Conservation (phyloP, 116 monocot species). For the Posidonia oceanica region DNA sequence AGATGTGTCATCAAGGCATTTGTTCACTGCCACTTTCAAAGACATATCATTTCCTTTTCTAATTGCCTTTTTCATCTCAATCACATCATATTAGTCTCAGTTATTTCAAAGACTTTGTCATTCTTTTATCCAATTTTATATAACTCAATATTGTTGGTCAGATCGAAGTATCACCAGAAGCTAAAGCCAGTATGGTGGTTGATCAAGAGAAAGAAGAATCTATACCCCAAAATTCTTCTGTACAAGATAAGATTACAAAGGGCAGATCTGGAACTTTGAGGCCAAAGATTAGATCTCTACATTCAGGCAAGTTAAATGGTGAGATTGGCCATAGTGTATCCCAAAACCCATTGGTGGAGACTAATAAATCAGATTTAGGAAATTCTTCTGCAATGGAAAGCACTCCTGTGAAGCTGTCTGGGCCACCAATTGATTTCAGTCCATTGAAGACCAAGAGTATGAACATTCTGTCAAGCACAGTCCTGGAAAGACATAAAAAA, state of each 20-base stretch:
- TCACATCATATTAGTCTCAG: too few relatives aligned
- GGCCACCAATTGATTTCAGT: slow-evolving; percentile 7
- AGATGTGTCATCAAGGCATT: too few relatives aligned
- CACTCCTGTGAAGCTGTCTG: slow-evolving; percentile 1
- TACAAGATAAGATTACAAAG: slow-evolving; percentile 2
- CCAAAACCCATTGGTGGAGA: background rate
- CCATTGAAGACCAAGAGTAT: slow-evolving; percentile 17
- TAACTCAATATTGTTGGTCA: background rate
- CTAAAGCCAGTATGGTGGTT: background rate
- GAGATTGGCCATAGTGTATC: slow-evolving; percentile 11
- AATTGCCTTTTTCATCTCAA: too few relatives aligned
- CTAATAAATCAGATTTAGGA: background rate
- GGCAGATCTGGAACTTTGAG: slow-evolving; percentile 11
- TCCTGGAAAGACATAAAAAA: too few relatives aligned
- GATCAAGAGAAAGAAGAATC: slow-evolving; percentile 14
- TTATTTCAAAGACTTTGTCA: too few relatives aligned
- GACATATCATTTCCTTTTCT: too few relatives aligned
- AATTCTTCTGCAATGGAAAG: slow-evolving; percentile 6
- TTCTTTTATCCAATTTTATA: background rate
- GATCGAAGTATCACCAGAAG: slow-evolving; percentile 12
- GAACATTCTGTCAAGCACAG: slow-evolving; percentile 6
- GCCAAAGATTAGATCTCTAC: slow-evolving; percentile 33
- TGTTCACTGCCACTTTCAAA: too few relatives aligned
- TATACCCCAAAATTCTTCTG: background rate
- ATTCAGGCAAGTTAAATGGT: slow-evolving; percentile 21